Base-by-base conservation (phyloP, 2,329 filamentous ascomycete genomes). In the Exserohilum turcica region DNA sequence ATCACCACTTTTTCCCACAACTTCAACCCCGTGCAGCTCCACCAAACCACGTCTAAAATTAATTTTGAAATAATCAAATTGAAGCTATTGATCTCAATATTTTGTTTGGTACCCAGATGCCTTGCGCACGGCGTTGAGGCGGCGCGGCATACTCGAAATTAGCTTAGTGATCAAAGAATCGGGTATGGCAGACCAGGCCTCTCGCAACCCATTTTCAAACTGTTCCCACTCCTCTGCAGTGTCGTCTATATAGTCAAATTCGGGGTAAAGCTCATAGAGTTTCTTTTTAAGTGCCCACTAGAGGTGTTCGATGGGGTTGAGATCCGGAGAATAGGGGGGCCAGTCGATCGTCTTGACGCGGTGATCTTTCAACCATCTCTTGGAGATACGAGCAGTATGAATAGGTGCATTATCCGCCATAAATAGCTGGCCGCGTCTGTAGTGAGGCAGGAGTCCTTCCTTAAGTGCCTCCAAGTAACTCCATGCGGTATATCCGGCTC, bases 301-400 rank as follows among this genome's bases (percentile, higher is more conserved):
- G 6, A 59, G 18, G 51, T 68, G 54, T 36, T 68, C 44, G 39
- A 65, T 64, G n/a, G 56, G 63, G 44, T 66, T 69, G 19, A 66
- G 48, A 38, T 67, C 57, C 2, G 60, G 59, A 19, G 54, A 64
- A 39, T 63, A 65, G 6, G 56, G 55, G 2, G 56, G 63, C n/a
- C 37, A 61, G 12, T 64, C 47, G 2, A 36, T 36, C 5, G 15
- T 36, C 33, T 6, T 7, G 6, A 36, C 12, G 6, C n/a, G 3
- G 15, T 36, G 15, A 18, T 16, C 0, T 3, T 18, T 10, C 2
- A 36, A 19, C 36, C 48, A 69, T 6, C 58, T 35, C 9, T 33
- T 43, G 13, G 53, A 35, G 27, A 31, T 6, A 15, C 16, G 51
- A 45, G 19, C 33, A n/a, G n/a, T 67, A 40, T 69, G 52, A n/a